phyloP scores from a whole-genome alignment of 2,329 filamentous ascomycete genomes.

The Colletotrichum cereale region DNA sequence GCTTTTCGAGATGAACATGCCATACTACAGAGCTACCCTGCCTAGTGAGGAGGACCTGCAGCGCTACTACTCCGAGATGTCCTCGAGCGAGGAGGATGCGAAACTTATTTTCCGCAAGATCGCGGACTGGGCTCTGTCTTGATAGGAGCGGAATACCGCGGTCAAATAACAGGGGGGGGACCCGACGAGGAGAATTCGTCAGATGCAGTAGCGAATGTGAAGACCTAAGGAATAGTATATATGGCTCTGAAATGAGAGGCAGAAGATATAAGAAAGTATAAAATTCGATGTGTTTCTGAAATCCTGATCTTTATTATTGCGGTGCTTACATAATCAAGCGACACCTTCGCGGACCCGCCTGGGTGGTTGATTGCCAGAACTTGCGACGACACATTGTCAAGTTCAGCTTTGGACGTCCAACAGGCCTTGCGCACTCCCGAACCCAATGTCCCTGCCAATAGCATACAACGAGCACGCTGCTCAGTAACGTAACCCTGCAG shows the following conservation, averaged over 20 bases:
- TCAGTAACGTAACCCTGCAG: constrained; percentile 12
- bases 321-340: neutral
- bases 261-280: too few relatives aligned
- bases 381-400: neutral
- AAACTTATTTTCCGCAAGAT: constrained; percentile 20
- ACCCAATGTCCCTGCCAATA: constrained; percentile 28
- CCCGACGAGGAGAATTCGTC: too few relatives aligned
- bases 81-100: constrained; percentile 20
- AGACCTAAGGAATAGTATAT: fast-evolving
- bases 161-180: neutral
- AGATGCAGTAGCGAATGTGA: too few relatives aligned
- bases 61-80: constrained; percentile 32
- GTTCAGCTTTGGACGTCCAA: neutral
- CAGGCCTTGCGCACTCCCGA: neutral
- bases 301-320: neutral
- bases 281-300: too few relatives aligned
- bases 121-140: constrained; percentile 11
- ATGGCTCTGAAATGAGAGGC: too few relatives aligned
- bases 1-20: constrained; percentile 22
- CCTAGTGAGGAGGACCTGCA: constrained; percentile 24
- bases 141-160: neutral
- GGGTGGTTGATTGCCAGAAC: neutral
- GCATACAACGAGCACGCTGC: constrained; percentile 21
- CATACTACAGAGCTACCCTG: constrained; percentile 29
- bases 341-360: neutral